These are phyloP conservation scores for Pisolithus marmoratus DNA, from an alignment of 768 basidiomycete species.

Conservation along the genomic window DNA sequence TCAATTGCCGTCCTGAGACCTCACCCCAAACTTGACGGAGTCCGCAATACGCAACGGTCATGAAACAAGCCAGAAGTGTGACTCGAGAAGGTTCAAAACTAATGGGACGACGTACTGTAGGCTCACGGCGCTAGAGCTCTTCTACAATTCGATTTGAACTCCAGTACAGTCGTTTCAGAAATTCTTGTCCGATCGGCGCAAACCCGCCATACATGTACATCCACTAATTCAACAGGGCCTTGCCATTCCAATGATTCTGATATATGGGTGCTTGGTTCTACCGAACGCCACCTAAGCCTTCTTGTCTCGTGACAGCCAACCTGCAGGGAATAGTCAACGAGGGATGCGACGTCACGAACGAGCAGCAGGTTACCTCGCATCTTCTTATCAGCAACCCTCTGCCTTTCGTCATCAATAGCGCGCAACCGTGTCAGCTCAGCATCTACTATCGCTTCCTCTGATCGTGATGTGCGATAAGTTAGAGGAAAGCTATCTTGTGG, in stretches of 20 bases:
- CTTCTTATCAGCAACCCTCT: conserved; percentile 60
- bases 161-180: too few species aligned
- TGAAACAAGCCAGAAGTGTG: too few species aligned
- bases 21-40: too few species aligned
- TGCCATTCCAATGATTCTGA: conserved; percentile 7
- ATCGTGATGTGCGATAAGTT: neutral
- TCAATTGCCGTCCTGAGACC: too few species aligned
- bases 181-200: too few species aligned
- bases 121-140: too few species aligned
- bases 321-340: conserved; percentile 11
- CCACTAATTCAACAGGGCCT: too few species aligned
- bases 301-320: conserved; percentile 30
- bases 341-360: neutral
- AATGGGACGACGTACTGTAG: too few species aligned
- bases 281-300: conserved; percentile 7
- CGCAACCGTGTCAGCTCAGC: conserved; percentile 60
- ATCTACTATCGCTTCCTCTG: conserved; percentile 56
- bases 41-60: too few species aligned
- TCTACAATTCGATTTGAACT: too few species aligned
- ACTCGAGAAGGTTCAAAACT: too few species aligned
- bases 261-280: conserved; percentile 8
- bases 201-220: too few species aligned
- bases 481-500: neutral
- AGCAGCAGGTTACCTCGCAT: conserved; percentile 51
- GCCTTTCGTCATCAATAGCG: conserved; percentile 60